Conservation (phyloP, 2,329 filamentous ascomycete genomes). For the Sporothrix mexicana region DNA sequence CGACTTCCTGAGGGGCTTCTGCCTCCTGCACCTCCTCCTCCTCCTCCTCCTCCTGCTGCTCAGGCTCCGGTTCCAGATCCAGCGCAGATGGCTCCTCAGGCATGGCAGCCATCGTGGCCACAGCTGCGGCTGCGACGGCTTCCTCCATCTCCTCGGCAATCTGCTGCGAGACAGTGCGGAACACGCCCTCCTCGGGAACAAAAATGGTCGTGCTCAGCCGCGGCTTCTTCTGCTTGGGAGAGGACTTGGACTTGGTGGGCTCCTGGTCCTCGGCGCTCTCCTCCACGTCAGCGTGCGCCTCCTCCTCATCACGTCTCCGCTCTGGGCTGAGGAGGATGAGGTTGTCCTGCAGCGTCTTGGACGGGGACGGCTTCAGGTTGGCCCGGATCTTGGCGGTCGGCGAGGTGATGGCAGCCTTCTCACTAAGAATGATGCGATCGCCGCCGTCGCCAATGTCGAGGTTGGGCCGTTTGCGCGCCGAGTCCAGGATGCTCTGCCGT, state of each 20-base stretch:
- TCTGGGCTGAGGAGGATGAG: conserved; percentile 33
- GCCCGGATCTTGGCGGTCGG: conserved; percentile 40
- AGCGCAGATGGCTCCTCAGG: conserved; percentile 39
- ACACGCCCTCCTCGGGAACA: conserved; percentile 67
- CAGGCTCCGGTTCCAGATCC: neutral
- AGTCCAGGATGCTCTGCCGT: conserved; percentile 42
- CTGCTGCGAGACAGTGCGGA: conserved; percentile 63
- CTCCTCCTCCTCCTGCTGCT: neutral
- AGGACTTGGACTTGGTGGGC: neutral
- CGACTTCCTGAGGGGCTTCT: neutral
- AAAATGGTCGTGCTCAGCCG: conserved; percentile 59
- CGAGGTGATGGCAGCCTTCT: conserved; percentile 40
- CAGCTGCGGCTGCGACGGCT: conserved; percentile 39
- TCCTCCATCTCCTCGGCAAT: conserved; percentile 54
- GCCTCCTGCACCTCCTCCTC: neutral
- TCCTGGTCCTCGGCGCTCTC: neutral
- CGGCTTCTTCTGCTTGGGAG: conserved; percentile 10
- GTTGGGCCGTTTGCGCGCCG: conserved; percentile 47
- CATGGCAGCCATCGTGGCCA: conserved; percentile 38
- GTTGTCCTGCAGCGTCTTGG: conserved; percentile 46
- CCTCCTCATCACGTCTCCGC: neutral
- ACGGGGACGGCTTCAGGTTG: conserved; percentile 43
- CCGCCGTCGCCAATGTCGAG: conserved; percentile 50
- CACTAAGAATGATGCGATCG: conserved; percentile 52
- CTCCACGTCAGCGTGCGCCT: too few species aligned